A percentile compares a stretch with the other conserved stretches of the same genome.
Evolutionary conservation across 306 rosid species (phyloP).

Genomic region (Notholithocarpus densiflorus): DNA sequence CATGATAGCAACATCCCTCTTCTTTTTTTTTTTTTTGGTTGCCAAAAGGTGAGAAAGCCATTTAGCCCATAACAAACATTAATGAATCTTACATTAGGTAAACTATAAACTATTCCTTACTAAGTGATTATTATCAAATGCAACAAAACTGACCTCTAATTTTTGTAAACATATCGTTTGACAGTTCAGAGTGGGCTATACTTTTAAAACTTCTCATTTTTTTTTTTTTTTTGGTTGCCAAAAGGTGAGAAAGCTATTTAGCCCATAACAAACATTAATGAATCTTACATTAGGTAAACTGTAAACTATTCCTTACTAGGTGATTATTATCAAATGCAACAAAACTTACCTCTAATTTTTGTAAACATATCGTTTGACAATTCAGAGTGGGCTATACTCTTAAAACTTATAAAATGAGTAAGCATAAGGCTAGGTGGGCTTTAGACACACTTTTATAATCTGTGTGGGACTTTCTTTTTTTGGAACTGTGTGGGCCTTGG

Average conservation of each 20-base stretch:
- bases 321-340: not conserved
- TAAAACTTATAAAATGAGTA: not conserved
- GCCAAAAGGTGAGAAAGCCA: not conserved
- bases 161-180: not conserved
- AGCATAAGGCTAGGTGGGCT: not conserved
- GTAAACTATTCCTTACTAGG: not conserved
- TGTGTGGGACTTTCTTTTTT: too few relatives aligned
- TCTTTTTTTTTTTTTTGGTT: too few relatives aligned
- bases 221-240: too few relatives aligned
- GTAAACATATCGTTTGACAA: not conserved
- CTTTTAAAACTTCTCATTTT: not conserved
- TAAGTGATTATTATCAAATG: not conserved
- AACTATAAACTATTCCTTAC: not conserved
- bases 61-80: conserved; percentile 6
- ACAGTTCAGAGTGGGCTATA: not conserved
- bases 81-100: not conserved
- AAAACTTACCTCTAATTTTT: conserved; percentile 5
- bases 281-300: not conserved
- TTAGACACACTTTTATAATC: too few relatives aligned
- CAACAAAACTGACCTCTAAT: conserved; percentile 5
- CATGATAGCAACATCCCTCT: too few relatives aligned
- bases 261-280: conserved; percentile 7
- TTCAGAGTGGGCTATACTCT: not conserved
- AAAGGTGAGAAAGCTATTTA: not conserved
- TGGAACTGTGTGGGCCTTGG: too few relatives aligned